phyloP scores from a whole-genome alignment of 495 filamentous ascomycete species.

The Trypethelium eluteriae region DNA sequence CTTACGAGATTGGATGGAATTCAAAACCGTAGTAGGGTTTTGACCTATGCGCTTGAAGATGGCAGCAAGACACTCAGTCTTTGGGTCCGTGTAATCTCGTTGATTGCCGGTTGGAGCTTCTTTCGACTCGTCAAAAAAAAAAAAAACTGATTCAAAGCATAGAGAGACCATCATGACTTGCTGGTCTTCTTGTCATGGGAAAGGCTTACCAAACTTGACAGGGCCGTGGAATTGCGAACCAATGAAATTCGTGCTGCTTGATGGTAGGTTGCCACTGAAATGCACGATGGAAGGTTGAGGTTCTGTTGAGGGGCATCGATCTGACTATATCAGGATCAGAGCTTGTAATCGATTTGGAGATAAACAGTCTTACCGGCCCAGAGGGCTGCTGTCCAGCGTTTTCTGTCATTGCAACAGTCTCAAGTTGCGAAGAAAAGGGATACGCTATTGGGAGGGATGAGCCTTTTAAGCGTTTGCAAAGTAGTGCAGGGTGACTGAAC shows the following conservation, averaged over 20 bases:
- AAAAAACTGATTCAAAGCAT: not conserved
- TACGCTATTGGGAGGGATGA: not conserved
- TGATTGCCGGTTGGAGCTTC: not conserved
- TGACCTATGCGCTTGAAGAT: slow-evolving; percentile 3
- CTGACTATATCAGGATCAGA: not conserved
- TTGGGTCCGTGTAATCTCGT: slow-evolving; percentile 2
- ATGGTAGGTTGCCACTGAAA: not conserved
- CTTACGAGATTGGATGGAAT: not conserved
- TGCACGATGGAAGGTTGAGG: not conserved
- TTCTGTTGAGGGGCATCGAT: not conserved
- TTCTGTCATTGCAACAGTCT: not conserved
- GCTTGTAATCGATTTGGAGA: not conserved
- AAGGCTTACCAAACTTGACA: not conserved
- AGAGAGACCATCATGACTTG: not conserved
- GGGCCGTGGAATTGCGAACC: not conserved
- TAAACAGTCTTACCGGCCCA: not conserved
- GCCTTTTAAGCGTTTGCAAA: not conserved
- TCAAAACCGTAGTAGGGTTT: not conserved
- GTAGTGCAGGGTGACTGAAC: not conserved
- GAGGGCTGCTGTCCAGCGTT: not conserved
- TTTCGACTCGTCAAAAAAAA: not conserved
- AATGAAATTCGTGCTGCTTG: not conserved
- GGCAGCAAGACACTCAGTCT: not conserved
- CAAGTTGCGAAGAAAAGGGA: not conserved
- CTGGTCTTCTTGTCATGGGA: not conserved